Evolutionary conservation across 148 eudicot species (phyloP), one percentile per base, ranked within the genome.

Genomic region (Diospyros lotus): DNA sequence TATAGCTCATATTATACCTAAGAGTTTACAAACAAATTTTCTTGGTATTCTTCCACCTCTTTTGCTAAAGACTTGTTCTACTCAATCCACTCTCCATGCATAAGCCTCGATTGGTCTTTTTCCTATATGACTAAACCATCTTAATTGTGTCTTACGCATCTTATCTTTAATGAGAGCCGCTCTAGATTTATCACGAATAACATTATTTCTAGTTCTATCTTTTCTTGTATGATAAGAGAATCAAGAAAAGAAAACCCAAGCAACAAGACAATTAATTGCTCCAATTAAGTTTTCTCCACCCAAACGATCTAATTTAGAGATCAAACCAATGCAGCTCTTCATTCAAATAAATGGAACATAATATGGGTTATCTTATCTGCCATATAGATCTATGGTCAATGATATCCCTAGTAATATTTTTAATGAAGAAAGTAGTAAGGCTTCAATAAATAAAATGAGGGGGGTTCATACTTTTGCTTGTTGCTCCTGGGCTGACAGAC

Each of bases 381-480:
- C 48, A 42, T 43, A n/a, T 18, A 65, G 8, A 42, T 65, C 4
- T 43, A 42, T 18, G 14, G 50, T 65, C 50, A 42, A 64, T 4
- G 9, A 43, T 8, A 51, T 14, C 52, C 40, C 1, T 6, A 54
- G 3, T 38, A 64, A 15, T 38, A 18, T 56, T 15, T 12, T 17
- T 7, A 15, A 12, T 5, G 18, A 61, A 3, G 52, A 45, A 60
- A 66, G 53, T 39, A 43, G 38, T 2, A 52, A 48, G 45, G 41
- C 40, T 48, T 50, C 6, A 38, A 63, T 3, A 58, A 40, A 67
- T 4, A 68, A 55, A 56, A 28, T 74, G 58, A 28, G n/a, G 71
- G 43, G n/a, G 71, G 14, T 45, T 50, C 42, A 18, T 63, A 78
- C 84, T 81, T 82, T 82, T 12, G 81, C 72, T 71, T 69, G 81